phyloP scores from a whole-genome alignment of 1,139 yeast species.

The Blastobotrys indianensis region DNA sequence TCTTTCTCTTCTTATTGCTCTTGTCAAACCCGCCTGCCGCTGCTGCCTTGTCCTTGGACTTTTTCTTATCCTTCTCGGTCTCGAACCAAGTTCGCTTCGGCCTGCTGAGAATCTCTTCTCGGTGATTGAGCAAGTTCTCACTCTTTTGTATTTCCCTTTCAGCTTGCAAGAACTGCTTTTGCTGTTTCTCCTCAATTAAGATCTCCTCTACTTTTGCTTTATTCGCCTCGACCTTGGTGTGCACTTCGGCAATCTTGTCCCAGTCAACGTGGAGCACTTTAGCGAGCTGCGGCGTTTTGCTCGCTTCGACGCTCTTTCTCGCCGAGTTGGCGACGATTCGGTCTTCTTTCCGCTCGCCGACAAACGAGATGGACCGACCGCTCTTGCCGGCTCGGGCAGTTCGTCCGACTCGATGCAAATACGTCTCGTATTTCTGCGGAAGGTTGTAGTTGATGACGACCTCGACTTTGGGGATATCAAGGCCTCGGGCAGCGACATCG shows the following conservation, averaged over 20 bases:
- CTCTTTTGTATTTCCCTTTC: conserved; percentile 89
- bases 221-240: conserved; percentile 55
- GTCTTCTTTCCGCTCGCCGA: conserved; percentile 82
- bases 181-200: conserved; percentile 79
- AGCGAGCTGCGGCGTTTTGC: conserved; percentile 41
- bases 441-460: conserved; percentile 90
- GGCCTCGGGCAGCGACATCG: conserved; percentile 97
- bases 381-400: conserved; percentile 99
- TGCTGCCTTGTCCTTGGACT: conserved; percentile 50
- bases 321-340: conserved; percentile 86
- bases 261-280: conserved; percentile 85
- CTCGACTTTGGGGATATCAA: conserved; percentile 96
- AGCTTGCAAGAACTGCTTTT: conserved; percentile 77
- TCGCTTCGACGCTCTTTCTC: conserved; percentile 48
- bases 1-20: conserved; percentile 55
- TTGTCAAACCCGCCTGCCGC: too few relatives aligned
- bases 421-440: conserved; percentile 88
- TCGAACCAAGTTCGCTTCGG: conserved; percentile 98
- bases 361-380: conserved; percentile 88
- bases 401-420: conserved; percentile 97
- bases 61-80: conserved; percentile 61
- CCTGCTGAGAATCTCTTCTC: conserved; percentile 76
- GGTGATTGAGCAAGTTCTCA: conserved; percentile 71
- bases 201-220: conserved; percentile 63
- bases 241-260: conserved; percentile 67